Conservation (phyloP, 2,329 filamentous ascomycete species). For the Chaetomiaceae sp. region DNA sequence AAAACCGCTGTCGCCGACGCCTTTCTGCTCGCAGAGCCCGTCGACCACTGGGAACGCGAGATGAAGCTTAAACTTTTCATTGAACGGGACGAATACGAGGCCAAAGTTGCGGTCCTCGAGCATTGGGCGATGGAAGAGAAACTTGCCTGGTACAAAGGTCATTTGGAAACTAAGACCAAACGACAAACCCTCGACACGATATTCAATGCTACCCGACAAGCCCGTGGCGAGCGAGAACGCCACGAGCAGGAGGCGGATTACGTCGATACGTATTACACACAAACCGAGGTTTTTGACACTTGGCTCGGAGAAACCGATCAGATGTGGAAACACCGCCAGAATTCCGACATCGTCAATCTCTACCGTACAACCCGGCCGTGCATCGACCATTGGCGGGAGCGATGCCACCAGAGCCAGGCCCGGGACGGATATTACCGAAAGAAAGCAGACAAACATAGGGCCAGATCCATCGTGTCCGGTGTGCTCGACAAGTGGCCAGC, state of each 20-base stretch:
- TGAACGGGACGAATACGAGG: slow-evolving; percentile 16
- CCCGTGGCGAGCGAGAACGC: slow-evolving; percentile 3
- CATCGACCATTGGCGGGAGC: slow-evolving; percentile 24
- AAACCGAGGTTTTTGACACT: slow-evolving; percentile 14
- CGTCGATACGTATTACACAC: slow-evolving; percentile 17
- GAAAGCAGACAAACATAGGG: slow-evolving; percentile 16
- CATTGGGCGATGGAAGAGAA: slow-evolving; percentile 30
- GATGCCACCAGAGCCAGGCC: slow-evolving; percentile 1
- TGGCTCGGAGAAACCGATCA: slow-evolving; percentile 18
- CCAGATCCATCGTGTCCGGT: slow-evolving; percentile 14
- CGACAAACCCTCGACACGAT: slow-evolving; percentile 14
- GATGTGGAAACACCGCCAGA: slow-evolving; percentile 19
- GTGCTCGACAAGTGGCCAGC: slow-evolving; percentile 24
- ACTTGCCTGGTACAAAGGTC: slow-evolving; percentile 26
- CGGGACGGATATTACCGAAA: slow-evolving; percentile 10
- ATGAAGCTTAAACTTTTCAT: slow-evolving; percentile 25
- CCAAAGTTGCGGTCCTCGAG: slow-evolving; percentile 22
- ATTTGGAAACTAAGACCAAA: slow-evolving; percentile 22
- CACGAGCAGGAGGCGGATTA: slow-evolving; percentile 19
- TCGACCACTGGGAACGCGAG: slow-evolving; percentile 29
- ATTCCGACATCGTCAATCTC: slow-evolving; percentile 24
- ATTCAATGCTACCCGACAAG: slow-evolving; percentile 9
- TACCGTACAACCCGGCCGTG: slow-evolving; percentile 24
- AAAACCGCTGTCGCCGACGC: slow-evolving; percentile 19
- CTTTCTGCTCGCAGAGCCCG: slow-evolving; percentile 20